Base-by-base conservation (phyloP, 2,329 filamentous ascomycete species). In the Lasiodiplodia gonubiensis region DNA sequence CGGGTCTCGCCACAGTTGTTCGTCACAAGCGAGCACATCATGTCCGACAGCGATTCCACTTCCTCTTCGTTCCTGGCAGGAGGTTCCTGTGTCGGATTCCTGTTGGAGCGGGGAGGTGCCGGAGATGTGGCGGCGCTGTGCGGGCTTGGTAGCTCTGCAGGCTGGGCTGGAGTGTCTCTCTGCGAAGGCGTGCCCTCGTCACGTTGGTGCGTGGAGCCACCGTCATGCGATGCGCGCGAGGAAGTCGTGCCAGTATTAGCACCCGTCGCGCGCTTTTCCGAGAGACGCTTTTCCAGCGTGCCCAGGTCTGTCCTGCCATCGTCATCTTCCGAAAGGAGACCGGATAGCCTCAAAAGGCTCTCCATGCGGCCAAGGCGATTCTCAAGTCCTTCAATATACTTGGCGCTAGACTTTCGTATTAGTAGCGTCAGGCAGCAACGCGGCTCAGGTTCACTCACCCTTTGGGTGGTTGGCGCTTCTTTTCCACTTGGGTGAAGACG, bases 1-100 rank as follows among this genome's bases (percentile, higher is more conserved):
- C 95, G 87, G 8, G 94, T 97, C 82, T 99, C 95, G 66, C 95
- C 95, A 70, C 89, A 91, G 73, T 94, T 93, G 76, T 97, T 98
- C 1, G 94, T 98, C 35, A 99, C 94, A 37, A 99, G 82, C 2
- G 94, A 97, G 79, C 94, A 98, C 95, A 99, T 98, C 91, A 97
- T 95, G 80, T 99, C 95, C 0, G 94, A 97, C 67, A 99, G 81
- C 1, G 89, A 90, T 77, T 96, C 94, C 1, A 97, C 92, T 73
- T 97, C 91, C 71, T 74, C 75, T 54, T 74, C 70, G 2, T 71
- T 90, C 85, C 71, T 88, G 1, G 57, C 30, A 51, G 48, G 33
- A 51, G 48, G 59, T 16, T 82, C 83, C 70, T 81, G 84, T 6
- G 46, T 63, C 7, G 59, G 12, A 64, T 83, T 85, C 49, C 78